Base-by-base conservation (phyloP, 495 filamentous ascomycete species). In the Elaphomyces granulatus region DNA sequence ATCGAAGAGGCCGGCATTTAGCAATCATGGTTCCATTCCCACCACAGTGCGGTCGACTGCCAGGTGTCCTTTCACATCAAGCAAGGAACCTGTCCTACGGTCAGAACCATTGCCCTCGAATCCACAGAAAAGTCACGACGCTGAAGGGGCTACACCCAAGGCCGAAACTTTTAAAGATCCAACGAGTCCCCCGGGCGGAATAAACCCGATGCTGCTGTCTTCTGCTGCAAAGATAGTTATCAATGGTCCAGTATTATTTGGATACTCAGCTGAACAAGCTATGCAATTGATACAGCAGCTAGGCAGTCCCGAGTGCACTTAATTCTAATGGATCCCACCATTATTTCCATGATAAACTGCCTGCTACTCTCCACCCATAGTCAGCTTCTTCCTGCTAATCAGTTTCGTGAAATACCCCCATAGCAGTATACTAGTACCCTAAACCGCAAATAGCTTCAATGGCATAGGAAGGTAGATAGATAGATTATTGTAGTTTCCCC, bases 201-300 rank as follows among this genome's bases (percentile, higher is more conserved):
- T 10, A 42, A 40, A 16, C 20, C 16, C 6, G 44, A 46, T 14
- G 7, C 45, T 1, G 37, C 9, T 3, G 18, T 8, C 38, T 18
- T 28, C 23, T 1, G 55, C 53, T 8, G 69, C 80, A 1, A 75
- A 77, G 46, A 72, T 92, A 66, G 61, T 83, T 0, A 90, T 92
- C 43, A 87, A 79, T 16, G 87, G 87, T 0, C 85, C 87, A 0
- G 83, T 93, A 1, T 93, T 94, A 49, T 81, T 93, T 45, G 86
- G 85, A 0, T 93, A 90, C 52, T 72, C 80, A 1, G 69, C 84
- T 26, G 83, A 90, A 42, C 78, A 90, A 52, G 77, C 82, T 14
- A 72, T 81, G 15, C 59, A 63, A 15, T 60, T 93, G 23, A 66
- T 93, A 64, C 73, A 78, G 43, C 70, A 78, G 39, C 45, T 67